Conservation (phyloP, 495 filamentous ascomycete genomes). For the Daldinia vernicosa region DNA sequence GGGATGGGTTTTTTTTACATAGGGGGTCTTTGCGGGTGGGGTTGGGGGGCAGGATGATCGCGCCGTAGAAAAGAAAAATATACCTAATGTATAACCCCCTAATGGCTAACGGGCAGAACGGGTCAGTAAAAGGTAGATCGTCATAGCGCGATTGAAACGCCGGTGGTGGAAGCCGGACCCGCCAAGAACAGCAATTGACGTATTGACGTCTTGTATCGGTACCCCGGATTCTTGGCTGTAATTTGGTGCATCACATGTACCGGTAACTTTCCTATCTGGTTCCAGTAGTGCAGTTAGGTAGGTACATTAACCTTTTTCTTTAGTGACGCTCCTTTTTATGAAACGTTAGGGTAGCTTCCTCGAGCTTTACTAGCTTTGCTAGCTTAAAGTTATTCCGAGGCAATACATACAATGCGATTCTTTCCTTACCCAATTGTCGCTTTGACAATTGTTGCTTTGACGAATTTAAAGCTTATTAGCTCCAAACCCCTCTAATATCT, state of each 20-base stretch:
- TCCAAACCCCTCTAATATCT: too few species aligned
- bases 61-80: not conserved
- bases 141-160: constrained; percentile 23
- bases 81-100: not conserved
- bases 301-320: not conserved
- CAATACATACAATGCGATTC: not conserved
- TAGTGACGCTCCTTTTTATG: not conserved
- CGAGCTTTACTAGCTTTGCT: not conserved
- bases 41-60: not conserved
- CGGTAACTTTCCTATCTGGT: constrained; percentile 14
- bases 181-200: constrained; percentile 27
- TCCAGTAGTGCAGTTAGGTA: too few species aligned
- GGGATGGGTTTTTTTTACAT: constrained; percentile 5
- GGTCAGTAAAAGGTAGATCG: constrained; percentile 10
- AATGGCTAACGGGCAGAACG: constrained; percentile 1
- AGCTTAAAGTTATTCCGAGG: not conserved
- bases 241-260: constrained; percentile 2
- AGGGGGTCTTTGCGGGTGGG: constrained; percentile 26
- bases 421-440: not conserved
- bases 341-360: constrained; percentile 10
- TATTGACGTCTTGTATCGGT: constrained; percentile 15
- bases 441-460: not conserved
- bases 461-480: not conserved
- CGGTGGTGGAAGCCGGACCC: not conserved
- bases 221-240: constrained; percentile 38